Evolutionary conservation across 768 basidiomycete species (phyloP).

Genomic region (Russula virescens): DNA sequence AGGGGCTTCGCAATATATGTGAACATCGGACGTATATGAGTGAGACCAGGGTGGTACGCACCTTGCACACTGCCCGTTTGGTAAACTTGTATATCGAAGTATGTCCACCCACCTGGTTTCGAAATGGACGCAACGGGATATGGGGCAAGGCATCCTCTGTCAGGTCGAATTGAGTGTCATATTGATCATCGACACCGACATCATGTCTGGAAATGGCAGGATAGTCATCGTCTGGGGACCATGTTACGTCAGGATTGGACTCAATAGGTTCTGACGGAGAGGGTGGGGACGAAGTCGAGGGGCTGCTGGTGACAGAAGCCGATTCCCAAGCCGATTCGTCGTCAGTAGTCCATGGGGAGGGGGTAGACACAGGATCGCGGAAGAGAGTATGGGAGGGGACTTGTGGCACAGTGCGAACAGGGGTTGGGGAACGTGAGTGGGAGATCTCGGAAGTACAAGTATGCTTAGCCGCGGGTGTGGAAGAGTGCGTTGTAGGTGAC

Average conservation of each 20-base stretch:
- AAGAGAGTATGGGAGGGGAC: conserved; percentile 22
- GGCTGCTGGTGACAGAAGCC: conserved; percentile 55
- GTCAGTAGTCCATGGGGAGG: conserved; percentile 69
- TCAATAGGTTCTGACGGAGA: conserved; percentile 33
- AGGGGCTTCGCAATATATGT: conserved; percentile 57
- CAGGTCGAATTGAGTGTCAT: conserved; percentile 37
- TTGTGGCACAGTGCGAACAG: conserved; percentile 31
- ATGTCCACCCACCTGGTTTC: conserved; percentile 97
- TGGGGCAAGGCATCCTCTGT: conserved; percentile 67
- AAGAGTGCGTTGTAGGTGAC: conserved; percentile 5
- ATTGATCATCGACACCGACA: conserved; percentile 29
- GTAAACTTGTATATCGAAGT: conserved; percentile 97
- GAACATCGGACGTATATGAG: neutral
- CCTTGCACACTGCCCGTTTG: conserved; percentile 97
- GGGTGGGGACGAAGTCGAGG: conserved; percentile 47
- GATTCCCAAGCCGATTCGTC: conserved; percentile 77
- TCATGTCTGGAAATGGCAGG: conserved; percentile 22
- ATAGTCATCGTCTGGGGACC: conserved; percentile 33
- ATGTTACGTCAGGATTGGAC: conserved; percentile 29
- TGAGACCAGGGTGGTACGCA: conserved; percentile 36
- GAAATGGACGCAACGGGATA: conserved; percentile 90
- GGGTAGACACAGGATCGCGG: conserved; percentile 27
- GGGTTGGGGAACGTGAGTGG: conserved; percentile 38
- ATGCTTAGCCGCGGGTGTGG: conserved; percentile 15
- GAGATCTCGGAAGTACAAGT: conserved; percentile 14